A percentile compares a stretch with the other conserved stretches of the same genome.
phyloP scores from a whole-genome alignment of 306 rosid genomes.

The Gillenia trifoliata region DNA sequence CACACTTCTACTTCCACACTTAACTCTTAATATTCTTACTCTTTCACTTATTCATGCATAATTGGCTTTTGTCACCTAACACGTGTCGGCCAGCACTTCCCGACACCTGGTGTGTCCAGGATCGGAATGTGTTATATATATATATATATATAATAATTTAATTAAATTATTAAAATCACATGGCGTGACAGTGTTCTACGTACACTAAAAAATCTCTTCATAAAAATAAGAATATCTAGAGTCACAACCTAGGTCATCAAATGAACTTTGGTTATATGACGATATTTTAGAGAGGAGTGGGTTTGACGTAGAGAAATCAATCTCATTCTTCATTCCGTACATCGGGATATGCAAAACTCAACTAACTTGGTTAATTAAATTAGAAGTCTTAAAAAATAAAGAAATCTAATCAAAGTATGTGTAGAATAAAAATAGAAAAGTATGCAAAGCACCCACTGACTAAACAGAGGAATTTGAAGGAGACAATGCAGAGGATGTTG shows the following conservation, averaged over 20 bases:
- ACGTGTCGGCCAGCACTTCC: too few species aligned
- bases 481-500: conserved; percentile 67
- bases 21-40: too few species aligned
- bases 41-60: too few species aligned
- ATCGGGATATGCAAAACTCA: conserved; percentile 23
- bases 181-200: too few species aligned
- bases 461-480: conserved; percentile 26
- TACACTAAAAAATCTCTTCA: too few species aligned
- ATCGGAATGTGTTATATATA: too few species aligned
- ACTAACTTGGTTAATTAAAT: background rate
- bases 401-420: background rate
- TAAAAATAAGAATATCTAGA: background rate
- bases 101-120: too few species aligned
- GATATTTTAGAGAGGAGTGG: conserved; percentile 18
- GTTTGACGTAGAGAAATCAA: conserved; percentile 46
- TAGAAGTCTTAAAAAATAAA: background rate
- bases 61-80: too few species aligned
- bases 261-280: background rate
- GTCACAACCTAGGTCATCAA: background rate
- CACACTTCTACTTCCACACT: too few species aligned
- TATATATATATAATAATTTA: too few species aligned
- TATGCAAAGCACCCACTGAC: background rate
- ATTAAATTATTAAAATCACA: too few species aligned
- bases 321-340: conserved; percentile 38
- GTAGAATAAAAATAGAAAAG: conserved; percentile 7